Conservation (phyloP, 2,329 filamentous ascomycete species). For the Aspergillus calidoustus region DNA sequence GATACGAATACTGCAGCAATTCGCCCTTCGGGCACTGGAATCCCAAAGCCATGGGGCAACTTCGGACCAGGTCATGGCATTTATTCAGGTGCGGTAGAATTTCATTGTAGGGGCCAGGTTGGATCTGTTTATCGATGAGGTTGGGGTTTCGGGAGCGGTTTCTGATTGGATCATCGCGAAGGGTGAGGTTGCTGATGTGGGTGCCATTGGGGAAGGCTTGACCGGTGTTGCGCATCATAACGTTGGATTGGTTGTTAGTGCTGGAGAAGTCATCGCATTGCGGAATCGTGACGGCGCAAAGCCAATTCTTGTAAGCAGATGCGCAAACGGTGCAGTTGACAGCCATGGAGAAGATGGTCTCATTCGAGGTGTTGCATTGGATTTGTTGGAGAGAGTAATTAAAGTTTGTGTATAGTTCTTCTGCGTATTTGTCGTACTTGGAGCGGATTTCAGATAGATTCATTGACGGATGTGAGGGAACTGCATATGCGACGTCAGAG, state of each 20-base stretch:
- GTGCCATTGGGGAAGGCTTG: slow-evolving; percentile 74
- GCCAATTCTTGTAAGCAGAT: slow-evolving; percentile 86
- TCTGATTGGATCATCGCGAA: slow-evolving; percentile 45
- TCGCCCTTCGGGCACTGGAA: slow-evolving; percentile 72
- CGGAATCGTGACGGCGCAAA: slow-evolving; percentile 90
- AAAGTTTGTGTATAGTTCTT: slow-evolving; percentile 74
- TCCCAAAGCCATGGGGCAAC: slow-evolving; percentile 75
- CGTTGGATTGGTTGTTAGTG: slow-evolving; percentile 50
- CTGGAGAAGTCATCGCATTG: slow-evolving; percentile 84
- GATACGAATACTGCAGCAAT: slow-evolving; percentile 58
- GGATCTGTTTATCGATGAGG: slow-evolving; percentile 71
- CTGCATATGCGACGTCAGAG: slow-evolving; percentile 84
- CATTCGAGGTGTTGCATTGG: slow-evolving; percentile 76
- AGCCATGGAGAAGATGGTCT: slow-evolving; percentile 80
- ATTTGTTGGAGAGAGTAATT: slow-evolving; percentile 80
- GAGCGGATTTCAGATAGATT: slow-evolving; percentile 65
- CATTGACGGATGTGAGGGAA: slow-evolving; percentile 76
- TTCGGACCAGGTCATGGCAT: slow-evolving; percentile 83
- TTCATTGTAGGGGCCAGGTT: slow-evolving; percentile 92
- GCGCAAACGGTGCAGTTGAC: slow-evolving; percentile 77
- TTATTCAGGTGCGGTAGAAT: slow-evolving; percentile 85
- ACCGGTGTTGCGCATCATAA: slow-evolving; percentile 73
- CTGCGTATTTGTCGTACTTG: slow-evolving; percentile 79
- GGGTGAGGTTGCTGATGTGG: slow-evolving; percentile 46
- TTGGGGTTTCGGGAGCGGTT: slow-evolving; percentile 67